Evolutionary conservation across 805 yeast genomes (phyloP).

Genomic region (Nakazawaea ishiwadae): DNA sequence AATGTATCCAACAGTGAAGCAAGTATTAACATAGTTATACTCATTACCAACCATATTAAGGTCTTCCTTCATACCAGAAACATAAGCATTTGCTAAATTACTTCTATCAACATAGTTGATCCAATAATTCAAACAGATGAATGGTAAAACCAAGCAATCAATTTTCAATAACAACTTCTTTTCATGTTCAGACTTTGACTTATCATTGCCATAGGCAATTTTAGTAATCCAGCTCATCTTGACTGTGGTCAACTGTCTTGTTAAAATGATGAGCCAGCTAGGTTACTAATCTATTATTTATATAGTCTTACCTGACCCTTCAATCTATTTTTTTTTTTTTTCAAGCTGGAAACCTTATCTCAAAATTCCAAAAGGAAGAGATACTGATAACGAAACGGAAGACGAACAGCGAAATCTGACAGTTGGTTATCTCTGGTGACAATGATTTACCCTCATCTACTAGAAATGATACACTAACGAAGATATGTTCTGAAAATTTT

Average conservation of each 20-base stretch:
- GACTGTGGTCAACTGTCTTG: too few species aligned
- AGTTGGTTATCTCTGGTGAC: not conserved
- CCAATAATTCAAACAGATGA: constrained; percentile 34
- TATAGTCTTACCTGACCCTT: too few species aligned
- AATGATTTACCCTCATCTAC: too few species aligned
- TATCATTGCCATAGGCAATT: constrained; percentile 25
- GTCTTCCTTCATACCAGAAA: constrained; percentile 56
- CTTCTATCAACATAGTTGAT: constrained; percentile 51
- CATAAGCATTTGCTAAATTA: constrained; percentile 51
- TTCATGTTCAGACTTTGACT: constrained; percentile 31
- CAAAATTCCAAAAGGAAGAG: too few species aligned
- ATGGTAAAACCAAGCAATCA: constrained; percentile 31
- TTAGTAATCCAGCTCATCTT: constrained; percentile 2
- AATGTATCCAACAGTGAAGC: constrained; percentile 57
- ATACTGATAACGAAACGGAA: not conserved
- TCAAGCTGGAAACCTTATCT: too few species aligned
- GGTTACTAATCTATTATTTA: too few species aligned
- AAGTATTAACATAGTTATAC: constrained; percentile 47
- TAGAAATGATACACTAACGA: too few species aligned
- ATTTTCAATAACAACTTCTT: constrained; percentile 26
- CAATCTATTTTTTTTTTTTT: too few species aligned
- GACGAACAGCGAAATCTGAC: not conserved
- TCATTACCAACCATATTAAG: constrained; percentile 38
- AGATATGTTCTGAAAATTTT: too few species aligned
- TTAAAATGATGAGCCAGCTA: not conserved